These are phyloP conservation scores for Acrocalymma vagum DNA, from an alignment of 2,329 filamentous ascomycete genomes.

Conservation along the genomic window DNA sequence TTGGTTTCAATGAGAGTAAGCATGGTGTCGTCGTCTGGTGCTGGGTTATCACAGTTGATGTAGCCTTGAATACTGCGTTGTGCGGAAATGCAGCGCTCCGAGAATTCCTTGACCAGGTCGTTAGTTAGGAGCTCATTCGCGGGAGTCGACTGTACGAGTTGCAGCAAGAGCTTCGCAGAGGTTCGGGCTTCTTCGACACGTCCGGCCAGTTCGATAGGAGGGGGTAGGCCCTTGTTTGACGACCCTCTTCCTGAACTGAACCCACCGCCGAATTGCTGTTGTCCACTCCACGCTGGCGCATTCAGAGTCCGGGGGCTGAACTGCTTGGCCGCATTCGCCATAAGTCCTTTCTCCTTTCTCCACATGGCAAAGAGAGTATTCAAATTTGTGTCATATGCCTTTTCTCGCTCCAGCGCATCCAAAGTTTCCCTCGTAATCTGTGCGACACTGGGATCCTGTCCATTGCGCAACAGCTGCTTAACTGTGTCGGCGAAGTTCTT, in stretches of 20 bases:
- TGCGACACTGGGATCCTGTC: slow-evolving; percentile 77
- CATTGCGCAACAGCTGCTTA: slow-evolving; percentile 76
- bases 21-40: slow-evolving; percentile 93
- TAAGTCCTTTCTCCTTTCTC: slow-evolving; percentile 75
- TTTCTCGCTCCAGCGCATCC: slow-evolving; percentile 77
- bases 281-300: slow-evolving; percentile 51
- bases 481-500: slow-evolving; percentile 80
- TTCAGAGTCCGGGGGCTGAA: slow-evolving; percentile 52
- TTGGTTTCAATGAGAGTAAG: slow-evolving; percentile 93
- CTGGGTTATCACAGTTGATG: slow-evolving; percentile 79
- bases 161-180: slow-evolving; percentile 89
- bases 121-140: slow-evolving; percentile 77
- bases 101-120: slow-evolving; percentile 93
- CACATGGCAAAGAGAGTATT: slow-evolving; percentile 82
- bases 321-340: slow-evolving; percentile 49
- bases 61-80: slow-evolving; percentile 84
- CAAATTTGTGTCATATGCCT: slow-evolving; percentile 77
- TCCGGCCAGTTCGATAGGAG: slow-evolving; percentile 78
- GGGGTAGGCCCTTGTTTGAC: slow-evolving; percentile 58
- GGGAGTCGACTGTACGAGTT: slow-evolving; percentile 88
- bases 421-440: slow-evolving; percentile 90
- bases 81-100: slow-evolving; percentile 82
- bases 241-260: slow-evolving; percentile 28
- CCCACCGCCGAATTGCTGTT: slow-evolving; percentile 28
- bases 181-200: slow-evolving; percentile 90